Evolutionary conservation across 1,284 basidiomycete genomes (phyloP), one percentile per base, ranked within the genome.

Genomic region (Heterobasidion annosum): DNA sequence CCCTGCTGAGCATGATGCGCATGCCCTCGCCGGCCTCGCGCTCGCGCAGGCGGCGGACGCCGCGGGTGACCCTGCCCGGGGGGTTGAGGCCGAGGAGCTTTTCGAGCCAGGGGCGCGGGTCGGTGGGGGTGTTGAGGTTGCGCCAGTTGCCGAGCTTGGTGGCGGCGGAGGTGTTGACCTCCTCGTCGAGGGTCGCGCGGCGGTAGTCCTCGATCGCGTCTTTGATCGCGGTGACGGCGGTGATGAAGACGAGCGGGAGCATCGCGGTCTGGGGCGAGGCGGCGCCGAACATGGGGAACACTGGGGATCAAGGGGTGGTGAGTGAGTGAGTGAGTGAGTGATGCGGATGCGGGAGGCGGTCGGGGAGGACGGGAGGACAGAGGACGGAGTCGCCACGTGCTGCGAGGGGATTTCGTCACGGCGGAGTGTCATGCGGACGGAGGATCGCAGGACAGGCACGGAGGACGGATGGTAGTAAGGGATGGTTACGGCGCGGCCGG

Each of bases 201-300:
- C 95, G 84, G 68, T 93, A 95, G 70, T 98, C 95, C 72, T 98
- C 96, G 54, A 98, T 75, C 10, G 85, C 93, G 67, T 98, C 95
- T 70, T 98, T 98, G 73, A 97, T 83, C 9, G 88, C 94, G 7
- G 96, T 98, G 57, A 97, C 88, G 34, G 75, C 68, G 47, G 98
- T 70, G 60, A 98, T 97, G 68, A 94, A 91, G 16, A 92, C 73
- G 18, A 98, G 78, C 0, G 95, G 96, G 25, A 98, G 71, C 67
- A 92, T 88, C 4, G 93, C 85, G 55, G 93, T 85, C 57, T 89
- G 80, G 0, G 93, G 88, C 1, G 88, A 82, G 1, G 91, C 83
- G 0, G 94, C 91, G 48, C 93, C 95, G 67, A 98, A 98, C 32
- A 96, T 74, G 50, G 93, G 80, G 66, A 97, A 95, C 3, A 94